A percentile compares a stretch with the other conserved stretches of the same genome.
These are phyloP conservation scores for Aspergillus affinis DNA, from an alignment of 495 filamentous ascomycete species.

Conservation along the genomic window DNA sequence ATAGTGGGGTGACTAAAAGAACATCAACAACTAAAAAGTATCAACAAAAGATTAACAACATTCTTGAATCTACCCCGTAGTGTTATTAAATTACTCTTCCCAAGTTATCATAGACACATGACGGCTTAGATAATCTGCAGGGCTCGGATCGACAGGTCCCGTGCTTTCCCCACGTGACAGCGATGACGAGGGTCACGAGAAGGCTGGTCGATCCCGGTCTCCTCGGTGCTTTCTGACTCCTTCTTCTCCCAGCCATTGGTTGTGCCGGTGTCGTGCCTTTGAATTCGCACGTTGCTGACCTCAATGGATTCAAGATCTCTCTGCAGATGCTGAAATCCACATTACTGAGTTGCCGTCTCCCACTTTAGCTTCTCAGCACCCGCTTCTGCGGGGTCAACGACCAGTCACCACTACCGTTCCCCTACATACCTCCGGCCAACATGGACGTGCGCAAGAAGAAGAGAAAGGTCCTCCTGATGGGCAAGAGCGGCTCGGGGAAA, in stretches of 20 bases:
- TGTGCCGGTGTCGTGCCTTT: not conserved
- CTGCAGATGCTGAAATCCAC: not conserved
- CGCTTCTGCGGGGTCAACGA: conserved; percentile 13
- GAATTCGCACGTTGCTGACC: not conserved
- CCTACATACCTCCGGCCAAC: conserved; percentile 2
- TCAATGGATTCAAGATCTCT: conserved; percentile 1
- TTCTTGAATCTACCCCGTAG: too few species aligned
- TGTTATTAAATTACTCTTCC: too few species aligned
- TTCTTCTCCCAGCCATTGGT: not conserved
- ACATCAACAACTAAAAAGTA: not conserved
- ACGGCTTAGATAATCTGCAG: not conserved
- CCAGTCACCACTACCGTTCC: not conserved
- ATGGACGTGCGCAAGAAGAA: conserved; percentile 55
- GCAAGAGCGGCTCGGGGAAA: conserved; percentile 98
- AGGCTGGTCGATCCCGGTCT: not conserved
- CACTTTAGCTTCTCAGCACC: conserved; percentile 4
- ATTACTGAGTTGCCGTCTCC: not conserved
- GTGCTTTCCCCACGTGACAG: not conserved
- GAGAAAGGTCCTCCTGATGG: conserved; percentile 65
- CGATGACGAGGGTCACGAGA: not conserved
- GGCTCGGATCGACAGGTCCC: not conserved
- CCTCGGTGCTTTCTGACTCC: not conserved
- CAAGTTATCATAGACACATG: too few species aligned
- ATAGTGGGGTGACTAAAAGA: not conserved
- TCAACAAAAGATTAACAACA: too few species aligned